phyloP scores from a whole-genome alignment of 371 early-diverging fungal genomes.

The Mortierella sp. region DNA sequence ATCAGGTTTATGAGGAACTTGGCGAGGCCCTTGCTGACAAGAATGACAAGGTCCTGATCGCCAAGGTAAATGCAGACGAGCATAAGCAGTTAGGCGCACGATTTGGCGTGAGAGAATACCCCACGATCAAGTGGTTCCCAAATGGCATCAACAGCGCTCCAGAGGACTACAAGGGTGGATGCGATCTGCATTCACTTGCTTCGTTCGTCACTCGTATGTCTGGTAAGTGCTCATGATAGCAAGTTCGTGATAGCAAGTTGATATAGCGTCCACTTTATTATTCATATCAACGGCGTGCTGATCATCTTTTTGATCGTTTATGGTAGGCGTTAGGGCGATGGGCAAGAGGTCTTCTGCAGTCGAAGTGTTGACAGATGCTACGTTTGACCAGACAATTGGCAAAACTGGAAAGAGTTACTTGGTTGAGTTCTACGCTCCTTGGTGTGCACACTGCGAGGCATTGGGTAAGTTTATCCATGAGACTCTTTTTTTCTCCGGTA shows the following conservation, averaged over 20 bases:
- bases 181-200: neutral
- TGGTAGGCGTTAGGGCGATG: conserved; percentile 17
- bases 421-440: conserved; percentile 86
- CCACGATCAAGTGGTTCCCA: conserved; percentile 77
- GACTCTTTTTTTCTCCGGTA: neutral
- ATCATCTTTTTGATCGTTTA: too few relatives aligned
- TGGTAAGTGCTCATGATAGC: neutral
- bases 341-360: conserved; percentile 25
- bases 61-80: conserved; percentile 88
- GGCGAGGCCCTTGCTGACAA: conserved; percentile 74
- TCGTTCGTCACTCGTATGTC: neutral
- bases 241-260: conserved; percentile 63
- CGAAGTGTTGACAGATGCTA: conserved; percentile 22
- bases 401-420: conserved; percentile 56
- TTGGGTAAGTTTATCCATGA: conserved; percentile 47
- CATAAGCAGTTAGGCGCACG: conserved; percentile 74
- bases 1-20: conserved; percentile 76
- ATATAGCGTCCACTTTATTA: too few relatives aligned
- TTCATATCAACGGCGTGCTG: too few relatives aligned
- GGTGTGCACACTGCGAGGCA: conserved; percentile 86
- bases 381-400: conserved; percentile 27
- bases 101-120: conserved; percentile 80
- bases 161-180: conserved; percentile 51
- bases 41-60: conserved; percentile 79
- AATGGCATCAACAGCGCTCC: conserved; percentile 72